Base-by-base conservation (phyloP, 2,329 filamentous ascomycete genomes). In the Gnomoniopsis sp. region DNA sequence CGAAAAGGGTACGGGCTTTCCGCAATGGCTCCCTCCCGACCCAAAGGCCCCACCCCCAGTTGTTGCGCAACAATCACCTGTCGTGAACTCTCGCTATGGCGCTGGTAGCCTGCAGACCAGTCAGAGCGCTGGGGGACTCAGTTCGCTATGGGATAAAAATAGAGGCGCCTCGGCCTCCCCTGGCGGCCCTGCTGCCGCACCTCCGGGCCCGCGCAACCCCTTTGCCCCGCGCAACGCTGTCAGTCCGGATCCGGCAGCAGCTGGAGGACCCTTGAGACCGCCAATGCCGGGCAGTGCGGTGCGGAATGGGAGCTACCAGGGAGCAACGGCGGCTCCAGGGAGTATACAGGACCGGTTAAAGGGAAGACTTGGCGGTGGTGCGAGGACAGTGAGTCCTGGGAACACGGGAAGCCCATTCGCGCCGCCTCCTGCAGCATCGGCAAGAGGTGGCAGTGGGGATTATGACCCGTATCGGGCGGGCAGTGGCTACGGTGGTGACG, bases 21-120 rank as follows among this genome's bases (percentile, higher is more conserved):
- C 95, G 1, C 76, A 80, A 66, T 98, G 95, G 93, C 87, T 98
- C 8, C 91, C 93, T 8, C 88, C 90, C 6, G 91, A 96, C 72
- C 93, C 91, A n/a, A 93, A 91, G 74, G 85, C 83, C 3, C 85
- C 86, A 46, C 80, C 81, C 41, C 78, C 82, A 36, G 75, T 82
- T 63, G 72, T 82, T 71, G 70, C 75, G 62, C 72, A 77, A 69
- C 68, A 75, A 68, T 2, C 22, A 17, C 36, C 56, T n/a, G 49
- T 51, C 23, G 75, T 84, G 67, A 77, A 79, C 68, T 73, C 82
- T 64, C 78, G 80, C 68, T 83, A 86, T 73, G 81, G 81, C 63
- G 76, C 75, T 6, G 62, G 69, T 19, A 74, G 75, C 43, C 70
- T 72, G 52, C 69, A 70, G 46, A 51, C 48, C 38, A 57, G 59